phyloP scores from a whole-genome alignment of 2,329 filamentous ascomycete genomes.

The Colletotrichum liriopes region DNA sequence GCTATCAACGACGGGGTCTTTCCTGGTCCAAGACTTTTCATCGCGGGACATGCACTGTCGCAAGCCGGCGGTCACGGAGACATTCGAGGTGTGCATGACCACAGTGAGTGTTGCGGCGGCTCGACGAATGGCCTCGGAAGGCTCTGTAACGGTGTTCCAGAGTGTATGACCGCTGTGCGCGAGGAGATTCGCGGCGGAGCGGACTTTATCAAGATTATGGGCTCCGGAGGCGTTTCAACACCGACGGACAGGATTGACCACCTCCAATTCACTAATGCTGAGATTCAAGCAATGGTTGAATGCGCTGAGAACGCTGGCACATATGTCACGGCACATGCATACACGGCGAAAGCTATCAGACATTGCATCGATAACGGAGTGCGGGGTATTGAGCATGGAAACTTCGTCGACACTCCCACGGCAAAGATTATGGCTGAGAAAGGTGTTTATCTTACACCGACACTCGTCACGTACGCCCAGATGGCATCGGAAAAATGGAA shows the following conservation, averaged over 20 bases:
- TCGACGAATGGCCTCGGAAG: conserved; percentile 59
- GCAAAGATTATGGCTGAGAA: conserved; percentile 66
- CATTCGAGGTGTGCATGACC: conserved; percentile 60
- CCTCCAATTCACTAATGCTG: conserved; percentile 70
- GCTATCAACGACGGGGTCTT: conserved; percentile 70
- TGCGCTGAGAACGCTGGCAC: conserved; percentile 65
- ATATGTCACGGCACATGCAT: conserved; percentile 72
- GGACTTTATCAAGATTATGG: conserved; percentile 76
- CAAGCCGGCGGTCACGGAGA: conserved; percentile 74
- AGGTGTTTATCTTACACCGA: conserved; percentile 67
- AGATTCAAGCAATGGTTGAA: conserved; percentile 69
- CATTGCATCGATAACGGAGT: conserved; percentile 71
- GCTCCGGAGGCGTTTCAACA: conserved; percentile 69
- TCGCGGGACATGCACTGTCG: conserved; percentile 67
- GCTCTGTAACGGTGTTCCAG: conserved; percentile 68
- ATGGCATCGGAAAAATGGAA: conserved; percentile 62
- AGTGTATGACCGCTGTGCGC: conserved; percentile 66
- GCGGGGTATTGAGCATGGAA: conserved; percentile 66
- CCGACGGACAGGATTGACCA: conserved; percentile 69
- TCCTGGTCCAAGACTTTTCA: conserved; percentile 70
- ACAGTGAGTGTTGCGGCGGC: conserved; percentile 62
- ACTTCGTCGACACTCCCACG: conserved; percentile 60
- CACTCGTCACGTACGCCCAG: conserved; percentile 66
- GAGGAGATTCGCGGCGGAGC: conserved; percentile 70
- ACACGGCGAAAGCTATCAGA: conserved; percentile 68